Evolutionary conservation across 2,329 filamentous ascomycete genomes (phyloP).

Genomic region (Pseudogymnoascus sp.): DNA sequence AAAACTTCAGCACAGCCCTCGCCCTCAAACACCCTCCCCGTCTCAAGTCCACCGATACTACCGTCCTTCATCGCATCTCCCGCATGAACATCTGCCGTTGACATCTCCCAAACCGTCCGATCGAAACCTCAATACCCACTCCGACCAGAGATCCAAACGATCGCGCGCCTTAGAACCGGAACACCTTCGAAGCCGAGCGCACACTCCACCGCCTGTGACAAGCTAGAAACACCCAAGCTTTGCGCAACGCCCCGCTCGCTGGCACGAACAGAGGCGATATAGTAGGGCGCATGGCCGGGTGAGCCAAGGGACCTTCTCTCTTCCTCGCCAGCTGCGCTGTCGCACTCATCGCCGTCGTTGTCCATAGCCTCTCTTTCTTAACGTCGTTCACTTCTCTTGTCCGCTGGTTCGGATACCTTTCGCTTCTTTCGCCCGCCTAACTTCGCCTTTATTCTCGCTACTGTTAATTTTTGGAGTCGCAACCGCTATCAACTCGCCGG

Average conservation of each 20-base stretch:
- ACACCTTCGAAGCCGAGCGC: conserved; percentile 3
- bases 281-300: conserved; percentile 6
- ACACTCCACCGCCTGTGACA: neutral
- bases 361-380: neutral
- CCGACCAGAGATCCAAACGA: conserved; percentile 1
- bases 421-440: neutral
- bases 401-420: conserved; percentile 6
- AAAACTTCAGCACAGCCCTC: neutral
- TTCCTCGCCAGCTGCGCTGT: conserved; percentile 1
- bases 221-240: neutral
- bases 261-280: conserved; percentile 1
- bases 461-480: neutral
- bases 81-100: neutral
- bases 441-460: neutral
- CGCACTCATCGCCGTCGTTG: neutral
- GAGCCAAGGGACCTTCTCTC: neutral
- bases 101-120: neutral
- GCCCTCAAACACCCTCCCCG: neutral
- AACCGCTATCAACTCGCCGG: neutral
- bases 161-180: conserved; percentile 1
- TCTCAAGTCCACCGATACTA: neutral
- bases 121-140: conserved; percentile 8
- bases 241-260: neutral
- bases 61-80: neutral
- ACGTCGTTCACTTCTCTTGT: neutral